Conservation (phyloP, 202 grass and related monocot genomes). For the Bolboschoenoplectus hybrid region DNA sequence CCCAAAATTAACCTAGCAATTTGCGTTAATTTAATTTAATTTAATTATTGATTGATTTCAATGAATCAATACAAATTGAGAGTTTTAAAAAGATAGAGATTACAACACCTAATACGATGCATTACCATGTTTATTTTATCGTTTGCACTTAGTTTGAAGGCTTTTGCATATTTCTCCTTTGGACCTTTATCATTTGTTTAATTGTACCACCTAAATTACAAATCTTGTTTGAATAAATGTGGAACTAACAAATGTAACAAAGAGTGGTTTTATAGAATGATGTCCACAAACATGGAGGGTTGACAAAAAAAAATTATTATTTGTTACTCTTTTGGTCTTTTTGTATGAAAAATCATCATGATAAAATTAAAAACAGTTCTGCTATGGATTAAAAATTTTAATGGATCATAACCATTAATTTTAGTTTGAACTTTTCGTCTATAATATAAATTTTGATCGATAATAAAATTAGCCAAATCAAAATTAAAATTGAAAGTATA, state of each 20-base stretch:
- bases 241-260: background rate
- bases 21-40: conserved; percentile 23
- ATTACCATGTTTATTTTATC: conserved; percentile 13
- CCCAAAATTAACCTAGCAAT: conserved; percentile 22
- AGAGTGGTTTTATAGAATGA: background rate
- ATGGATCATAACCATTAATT: too few relatives aligned
- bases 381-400: too few relatives aligned
- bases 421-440: too few relatives aligned
- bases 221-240: background rate
- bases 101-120: conserved; percentile 37
- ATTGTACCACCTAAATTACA: background rate
- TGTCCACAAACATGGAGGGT: background rate
- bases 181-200: background rate
- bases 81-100: conserved; percentile 16
- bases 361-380: too few relatives aligned
- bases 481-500: background rate
- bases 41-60: background rate
- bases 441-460: too few relatives aligned
- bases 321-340: too few relatives aligned
- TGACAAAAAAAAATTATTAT: background rate
- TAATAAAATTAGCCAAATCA: background rate
- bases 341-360: too few relatives aligned
- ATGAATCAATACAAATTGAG: conserved; percentile 5
- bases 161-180: background rate
- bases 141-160: background rate